These are phyloP conservation scores for Spirogloea muscicola DNA, from an alignment of 139 green algal species.

Conservation along the genomic window DNA sequence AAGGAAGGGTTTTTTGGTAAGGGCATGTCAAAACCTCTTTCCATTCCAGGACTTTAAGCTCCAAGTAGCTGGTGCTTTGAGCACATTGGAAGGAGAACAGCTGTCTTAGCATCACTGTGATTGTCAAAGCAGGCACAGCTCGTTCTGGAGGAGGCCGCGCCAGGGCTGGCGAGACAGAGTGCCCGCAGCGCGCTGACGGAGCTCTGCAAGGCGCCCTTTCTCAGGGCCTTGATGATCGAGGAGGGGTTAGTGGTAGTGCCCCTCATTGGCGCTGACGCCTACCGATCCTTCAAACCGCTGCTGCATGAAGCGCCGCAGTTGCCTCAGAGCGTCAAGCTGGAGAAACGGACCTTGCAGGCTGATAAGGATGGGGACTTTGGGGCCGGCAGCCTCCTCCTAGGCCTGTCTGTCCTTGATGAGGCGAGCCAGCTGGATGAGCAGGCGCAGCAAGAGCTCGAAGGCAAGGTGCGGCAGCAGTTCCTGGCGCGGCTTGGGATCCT, in stretches of 20 bases:
- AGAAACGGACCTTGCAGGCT: not conserved
- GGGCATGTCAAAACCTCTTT: no score
- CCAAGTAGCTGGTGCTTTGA: no score
- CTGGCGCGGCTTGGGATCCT: not conserved
- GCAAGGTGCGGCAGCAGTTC: not conserved
- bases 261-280: not conserved
- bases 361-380: not conserved
- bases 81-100: not conserved
- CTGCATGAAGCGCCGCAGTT: not conserved
- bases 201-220: not conserved
- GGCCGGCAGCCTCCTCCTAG: not conserved
- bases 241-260: not conserved
- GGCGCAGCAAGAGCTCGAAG: not conserved
- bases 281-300: not conserved
- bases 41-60: no score
- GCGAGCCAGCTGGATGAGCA: not conserved
- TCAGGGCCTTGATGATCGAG: not conserved
- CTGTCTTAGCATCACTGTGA: not conserved
- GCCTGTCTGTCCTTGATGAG: not conserved
- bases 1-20: no score
- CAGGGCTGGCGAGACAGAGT: not conserved
- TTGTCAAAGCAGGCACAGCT: not conserved
- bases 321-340: not conserved
- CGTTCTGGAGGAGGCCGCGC: not conserved
- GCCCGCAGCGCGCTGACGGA: not conserved